Conservation (phyloP, 495 filamentous ascomycete species). For the Daldinia decipiens region DNA sequence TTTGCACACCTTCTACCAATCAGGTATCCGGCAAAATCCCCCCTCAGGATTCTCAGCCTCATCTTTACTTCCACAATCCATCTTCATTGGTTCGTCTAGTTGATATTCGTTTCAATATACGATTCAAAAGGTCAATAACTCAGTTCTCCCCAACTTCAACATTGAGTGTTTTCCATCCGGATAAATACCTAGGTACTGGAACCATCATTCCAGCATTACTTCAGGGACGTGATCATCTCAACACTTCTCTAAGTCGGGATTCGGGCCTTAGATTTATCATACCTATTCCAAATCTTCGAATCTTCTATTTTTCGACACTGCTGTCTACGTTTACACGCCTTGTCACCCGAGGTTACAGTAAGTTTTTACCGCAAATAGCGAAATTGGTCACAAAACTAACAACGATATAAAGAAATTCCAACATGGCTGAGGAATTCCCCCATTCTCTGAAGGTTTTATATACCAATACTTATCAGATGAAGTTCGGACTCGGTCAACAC, state of each 20-base stretch:
- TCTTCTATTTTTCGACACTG: neutral
- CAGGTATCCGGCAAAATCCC: neutral
- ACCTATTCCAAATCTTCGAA: neutral
- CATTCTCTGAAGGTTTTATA: neutral
- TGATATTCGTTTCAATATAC: neutral
- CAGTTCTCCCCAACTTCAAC: too few species aligned
- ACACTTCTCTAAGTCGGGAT: too few species aligned
- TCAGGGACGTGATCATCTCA: too few species aligned
- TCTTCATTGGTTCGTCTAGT: neutral
- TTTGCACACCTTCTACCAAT: too few species aligned
- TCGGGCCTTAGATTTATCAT: too few species aligned
- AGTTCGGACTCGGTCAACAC: neutral
- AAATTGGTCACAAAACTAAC: neutral
- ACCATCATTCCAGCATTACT: too few species aligned
- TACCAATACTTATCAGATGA: neutral
- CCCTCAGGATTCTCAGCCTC: neutral
- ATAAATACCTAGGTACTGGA: neutral
- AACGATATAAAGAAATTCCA: neutral
- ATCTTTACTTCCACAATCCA: neutral
- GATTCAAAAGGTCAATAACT: too few species aligned
- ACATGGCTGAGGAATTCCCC: neutral
- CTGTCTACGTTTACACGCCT: neutral
- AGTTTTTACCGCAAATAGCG: neutral
- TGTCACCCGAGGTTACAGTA: neutral
- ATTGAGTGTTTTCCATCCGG: neutral